These are phyloP conservation scores for Malassezia dermatis DNA, from an alignment of 1,284 basidiomycete species.

Conservation along the genomic window DNA sequence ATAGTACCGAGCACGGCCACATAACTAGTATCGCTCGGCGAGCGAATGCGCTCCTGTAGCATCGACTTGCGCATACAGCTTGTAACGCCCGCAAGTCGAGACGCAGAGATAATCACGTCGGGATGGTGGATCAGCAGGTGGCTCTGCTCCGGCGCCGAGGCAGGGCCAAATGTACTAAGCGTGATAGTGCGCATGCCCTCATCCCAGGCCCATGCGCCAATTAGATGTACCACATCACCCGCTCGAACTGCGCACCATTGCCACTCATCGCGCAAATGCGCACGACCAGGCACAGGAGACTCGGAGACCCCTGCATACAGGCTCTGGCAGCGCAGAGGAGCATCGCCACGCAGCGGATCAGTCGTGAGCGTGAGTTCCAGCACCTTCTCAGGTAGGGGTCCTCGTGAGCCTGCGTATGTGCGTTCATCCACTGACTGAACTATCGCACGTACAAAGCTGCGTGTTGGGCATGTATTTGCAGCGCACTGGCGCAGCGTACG, in stretches of 20 bases:
- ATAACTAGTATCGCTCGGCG: constrained; percentile 23
- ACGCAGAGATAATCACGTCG: constrained; percentile 36
- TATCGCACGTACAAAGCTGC: constrained; percentile 3
- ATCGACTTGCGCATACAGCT: constrained; percentile 38
- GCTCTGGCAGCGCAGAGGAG: background rate
- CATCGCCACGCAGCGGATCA: background rate
- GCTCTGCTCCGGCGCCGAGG: constrained; percentile 1
- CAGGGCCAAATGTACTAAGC: constrained; percentile 5
- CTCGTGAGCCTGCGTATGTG: background rate
- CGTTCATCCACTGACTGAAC: background rate
- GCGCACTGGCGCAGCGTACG: background rate
- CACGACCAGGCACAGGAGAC: constrained; percentile 3
- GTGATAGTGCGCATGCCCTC: constrained; percentile 10
- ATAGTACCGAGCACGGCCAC: constrained; percentile 38
- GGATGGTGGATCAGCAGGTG: constrained; percentile 43
- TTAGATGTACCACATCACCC: constrained; percentile 28
- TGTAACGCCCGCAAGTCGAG: constrained; percentile 33
- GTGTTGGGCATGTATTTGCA: background rate
- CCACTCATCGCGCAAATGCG: constrained; percentile 37
- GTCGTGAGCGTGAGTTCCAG: constrained; percentile 1
- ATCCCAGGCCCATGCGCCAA: constrained; percentile 19
- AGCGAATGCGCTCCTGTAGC: constrained; percentile 30
- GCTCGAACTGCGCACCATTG: constrained; percentile 18
- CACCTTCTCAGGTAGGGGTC: constrained; percentile 7
- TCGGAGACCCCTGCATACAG: background rate